These are phyloP conservation scores for Chrysoporthe deuterocubensis DNA, from an alignment of 2,329 filamentous ascomycete genomes.

Conservation along the genomic window DNA sequence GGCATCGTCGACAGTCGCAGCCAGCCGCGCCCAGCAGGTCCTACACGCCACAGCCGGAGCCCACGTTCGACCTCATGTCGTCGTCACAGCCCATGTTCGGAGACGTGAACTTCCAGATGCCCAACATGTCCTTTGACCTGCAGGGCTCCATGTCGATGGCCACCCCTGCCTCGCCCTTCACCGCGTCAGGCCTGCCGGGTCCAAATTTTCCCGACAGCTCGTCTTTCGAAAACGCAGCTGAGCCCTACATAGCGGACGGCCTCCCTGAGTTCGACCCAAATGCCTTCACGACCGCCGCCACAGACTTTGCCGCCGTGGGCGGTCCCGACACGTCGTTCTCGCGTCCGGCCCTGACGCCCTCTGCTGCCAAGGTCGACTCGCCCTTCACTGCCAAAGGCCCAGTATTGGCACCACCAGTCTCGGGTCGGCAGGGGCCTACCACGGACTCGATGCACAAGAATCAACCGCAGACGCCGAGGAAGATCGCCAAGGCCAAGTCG, in stretches of 20 bases:
- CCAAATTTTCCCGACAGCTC: conserved; percentile 17
- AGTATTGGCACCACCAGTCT: conserved; percentile 23
- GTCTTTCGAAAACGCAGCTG: conserved; percentile 21
- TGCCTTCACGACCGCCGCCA: conserved; percentile 9
- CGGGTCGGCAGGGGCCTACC: conserved; percentile 15
- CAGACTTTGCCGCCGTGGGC: conserved; percentile 19
- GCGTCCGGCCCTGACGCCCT: conserved; percentile 21
- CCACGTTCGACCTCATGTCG: conserved; percentile 30
- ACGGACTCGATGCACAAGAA: conserved; percentile 29
- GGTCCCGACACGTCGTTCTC: conserved; percentile 26
- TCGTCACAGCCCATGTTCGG: conserved; percentile 25
- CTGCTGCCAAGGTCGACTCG: conserved; percentile 20
- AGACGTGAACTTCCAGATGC: conserved; percentile 26
- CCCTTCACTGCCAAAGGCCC: conserved; percentile 26
- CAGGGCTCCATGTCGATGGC: conserved; percentile 20
- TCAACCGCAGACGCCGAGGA: conserved; percentile 26
- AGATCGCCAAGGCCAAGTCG: conserved; percentile 24
- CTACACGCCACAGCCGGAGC: conserved; percentile 27
- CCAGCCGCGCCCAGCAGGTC: conserved; percentile 23
- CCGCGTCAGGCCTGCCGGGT: conserved; percentile 10
- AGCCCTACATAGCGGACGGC: conserved; percentile 18
- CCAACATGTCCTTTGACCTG: conserved; percentile 24
- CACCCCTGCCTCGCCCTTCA: conserved; percentile 16
- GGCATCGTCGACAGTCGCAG: conserved; percentile 26
- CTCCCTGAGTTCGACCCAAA: conserved; percentile 18